These are phyloP conservation scores for Talaromyces stipitatus DNA, from an alignment of 495 filamentous ascomycete genomes.

Conservation along the genomic window DNA sequence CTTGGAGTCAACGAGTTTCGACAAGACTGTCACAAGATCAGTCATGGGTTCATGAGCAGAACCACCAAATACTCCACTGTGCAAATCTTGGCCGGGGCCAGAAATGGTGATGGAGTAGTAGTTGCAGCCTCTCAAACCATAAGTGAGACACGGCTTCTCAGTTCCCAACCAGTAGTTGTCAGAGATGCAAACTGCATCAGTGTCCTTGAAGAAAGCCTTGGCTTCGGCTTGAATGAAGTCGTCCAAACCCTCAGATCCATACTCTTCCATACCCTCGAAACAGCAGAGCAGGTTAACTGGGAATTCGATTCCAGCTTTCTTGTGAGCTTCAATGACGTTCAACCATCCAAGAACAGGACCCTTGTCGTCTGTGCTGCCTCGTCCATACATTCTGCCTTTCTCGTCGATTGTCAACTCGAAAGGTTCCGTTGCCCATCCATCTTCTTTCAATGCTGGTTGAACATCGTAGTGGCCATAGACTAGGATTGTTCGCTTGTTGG, in stretches of 20 bases:
- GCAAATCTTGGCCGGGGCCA: slow-evolving; percentile 87
- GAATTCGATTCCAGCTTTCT: slow-evolving; percentile 86
- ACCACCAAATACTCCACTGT: slow-evolving; percentile 94
- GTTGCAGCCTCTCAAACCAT: slow-evolving; percentile 94
- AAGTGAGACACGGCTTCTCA: slow-evolving; percentile 95
- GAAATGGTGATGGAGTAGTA: slow-evolving; percentile 88
- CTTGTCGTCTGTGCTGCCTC: slow-evolving; percentile 96
- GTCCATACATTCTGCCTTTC: slow-evolving; percentile 89
- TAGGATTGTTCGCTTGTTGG: slow-evolving; percentile 86
- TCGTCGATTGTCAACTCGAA: slow-evolving; percentile 84
- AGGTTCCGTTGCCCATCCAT: slow-evolving; percentile 95
- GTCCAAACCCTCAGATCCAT: slow-evolving; percentile 92
- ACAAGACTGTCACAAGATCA: slow-evolving; percentile 75
- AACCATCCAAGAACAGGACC: slow-evolving; percentile 96
- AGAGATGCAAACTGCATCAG: slow-evolving; percentile 95
- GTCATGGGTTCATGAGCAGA: slow-evolving; percentile 98
- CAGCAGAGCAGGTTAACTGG: slow-evolving; percentile 99
- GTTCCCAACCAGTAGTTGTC: slow-evolving; percentile 99
- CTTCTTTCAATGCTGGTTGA: slow-evolving; percentile 85
- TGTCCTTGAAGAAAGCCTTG: slow-evolving; percentile 86
- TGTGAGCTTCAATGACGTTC: slow-evolving; percentile 95
- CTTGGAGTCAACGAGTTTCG: slow-evolving; percentile 73
- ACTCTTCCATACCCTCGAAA: slow-evolving; percentile 99
- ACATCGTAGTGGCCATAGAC: slow-evolving; percentile 99
- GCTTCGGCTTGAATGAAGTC: slow-evolving; percentile 86